Evolutionary conservation across 345 rosid species (phyloP).

Genomic region (Euphorbia pulcherrima): DNA sequence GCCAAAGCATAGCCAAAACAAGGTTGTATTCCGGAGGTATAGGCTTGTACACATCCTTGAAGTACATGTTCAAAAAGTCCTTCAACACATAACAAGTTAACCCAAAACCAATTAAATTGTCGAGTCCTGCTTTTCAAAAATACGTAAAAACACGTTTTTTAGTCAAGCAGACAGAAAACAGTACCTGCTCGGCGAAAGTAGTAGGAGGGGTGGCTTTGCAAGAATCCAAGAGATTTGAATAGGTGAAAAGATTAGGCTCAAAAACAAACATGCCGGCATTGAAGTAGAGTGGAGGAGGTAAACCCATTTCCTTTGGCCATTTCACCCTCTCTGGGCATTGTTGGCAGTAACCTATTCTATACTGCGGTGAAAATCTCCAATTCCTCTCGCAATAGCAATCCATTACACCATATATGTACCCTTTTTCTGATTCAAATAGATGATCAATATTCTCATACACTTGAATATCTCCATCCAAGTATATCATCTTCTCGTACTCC

Average conservation of each 20-base stretch:
- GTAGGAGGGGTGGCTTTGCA: constrained; percentile 55
- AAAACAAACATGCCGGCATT: constrained; percentile 80
- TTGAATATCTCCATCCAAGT: constrained; percentile 82
- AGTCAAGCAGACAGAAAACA: too few species aligned
- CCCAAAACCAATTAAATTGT: too few species aligned
- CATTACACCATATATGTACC: constrained; percentile 67
- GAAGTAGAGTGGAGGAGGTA: constrained; percentile 63
- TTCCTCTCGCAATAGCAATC: constrained; percentile 79
- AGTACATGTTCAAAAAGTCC: constrained; percentile 83
- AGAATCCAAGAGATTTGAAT: constrained; percentile 42
- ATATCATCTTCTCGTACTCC: constrained; percentile 70
- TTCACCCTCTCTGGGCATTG: constrained; percentile 60
- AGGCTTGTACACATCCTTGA: constrained; percentile 65
- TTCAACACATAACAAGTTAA: neutral
- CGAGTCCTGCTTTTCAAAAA: too few species aligned
- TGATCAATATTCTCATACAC: constrained; percentile 70
- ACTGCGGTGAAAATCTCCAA: constrained; percentile 62
- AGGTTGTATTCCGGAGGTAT: constrained; percentile 62
- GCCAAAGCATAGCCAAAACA: constrained; percentile 88
- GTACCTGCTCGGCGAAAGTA: constrained; percentile 74
- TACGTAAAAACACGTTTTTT: too few species aligned
- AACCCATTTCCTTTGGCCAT: constrained; percentile 65
- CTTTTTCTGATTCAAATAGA: constrained; percentile 57
- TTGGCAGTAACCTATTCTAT: constrained; percentile 71
- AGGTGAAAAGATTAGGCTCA: constrained; percentile 55